Conservation (phyloP, 192 early-diverging fungal species). For the Coemansia sp. region DNA sequence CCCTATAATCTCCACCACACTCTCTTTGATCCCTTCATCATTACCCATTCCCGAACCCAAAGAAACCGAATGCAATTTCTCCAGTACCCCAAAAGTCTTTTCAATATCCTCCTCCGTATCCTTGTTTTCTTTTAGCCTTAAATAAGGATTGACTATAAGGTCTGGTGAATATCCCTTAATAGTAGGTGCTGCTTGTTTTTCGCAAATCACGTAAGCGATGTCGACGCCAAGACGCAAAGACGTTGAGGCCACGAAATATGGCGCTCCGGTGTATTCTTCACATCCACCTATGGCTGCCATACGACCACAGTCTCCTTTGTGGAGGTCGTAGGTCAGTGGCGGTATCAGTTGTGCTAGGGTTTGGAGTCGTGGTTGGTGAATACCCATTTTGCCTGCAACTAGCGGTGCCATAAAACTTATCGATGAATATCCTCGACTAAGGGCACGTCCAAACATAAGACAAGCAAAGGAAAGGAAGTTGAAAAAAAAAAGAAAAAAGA, state of each 20-base stretch:
- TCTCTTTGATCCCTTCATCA: slow-evolving; percentile 67
- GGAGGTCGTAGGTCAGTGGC: slow-evolving; percentile 37
- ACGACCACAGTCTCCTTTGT: slow-evolving; percentile 53
- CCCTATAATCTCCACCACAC: slow-evolving; percentile 67
- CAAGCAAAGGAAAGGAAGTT: not conserved
- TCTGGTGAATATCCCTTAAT: slow-evolving; percentile 87
- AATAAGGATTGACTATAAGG: slow-evolving; percentile 91
- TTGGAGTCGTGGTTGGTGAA: slow-evolving; percentile 41
- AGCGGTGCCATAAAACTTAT: slow-evolving; percentile 48
- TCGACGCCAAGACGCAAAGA: slow-evolving; percentile 72
- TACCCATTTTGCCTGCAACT: slow-evolving; percentile 49
- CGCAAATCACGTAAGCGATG: slow-evolving; percentile 84
- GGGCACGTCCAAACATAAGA: slow-evolving; percentile 25
- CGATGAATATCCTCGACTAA: slow-evolving; percentile 34
- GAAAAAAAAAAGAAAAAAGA: not conserved
- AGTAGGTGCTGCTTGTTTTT: slow-evolving; percentile 68
- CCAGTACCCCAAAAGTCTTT: slow-evolving; percentile 59
- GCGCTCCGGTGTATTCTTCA: slow-evolving; percentile 84
- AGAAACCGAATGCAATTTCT: slow-evolving; percentile 80
- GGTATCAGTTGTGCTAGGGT: slow-evolving; percentile 48
- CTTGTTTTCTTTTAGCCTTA: slow-evolving; percentile 54
- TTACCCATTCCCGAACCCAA: slow-evolving; percentile 91
- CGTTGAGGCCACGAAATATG: slow-evolving; percentile 69
- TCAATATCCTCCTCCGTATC: slow-evolving; percentile 15
- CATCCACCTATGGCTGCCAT: slow-evolving; percentile 44